Evolutionary conservation across 129 eudicot species (phyloP), one percentile per base, ranked within the genome.

Genomic region (Solidago caesia): DNA sequence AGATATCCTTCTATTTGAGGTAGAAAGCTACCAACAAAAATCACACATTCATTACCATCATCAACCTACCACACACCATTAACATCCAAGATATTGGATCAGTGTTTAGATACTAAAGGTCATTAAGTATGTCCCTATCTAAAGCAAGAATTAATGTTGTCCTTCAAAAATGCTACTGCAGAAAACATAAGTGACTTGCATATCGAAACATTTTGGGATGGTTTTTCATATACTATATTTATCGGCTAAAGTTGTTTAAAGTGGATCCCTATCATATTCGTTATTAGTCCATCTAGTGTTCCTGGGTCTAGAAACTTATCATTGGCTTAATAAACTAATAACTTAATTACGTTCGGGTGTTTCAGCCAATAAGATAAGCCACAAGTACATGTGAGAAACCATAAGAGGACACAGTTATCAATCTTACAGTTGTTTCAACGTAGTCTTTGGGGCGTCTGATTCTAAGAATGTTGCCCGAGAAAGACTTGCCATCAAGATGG

Each of bases 361-460:
- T 56, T 56, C 70, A 58, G 14, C 47, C 66, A 79, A 82, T 33
- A 33, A 61, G 8, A 10, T 62, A 41, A 62, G 16, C 11, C 66
- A 62, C 11, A 83, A 70, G 63, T 69, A 21, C 11, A n/a, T 64
- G 15, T 63, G 21, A 21, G 11, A 48, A 48, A 48, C 13, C 13
- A 48, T 48, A 48, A 48, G 13, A 9, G 21, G 60, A 53, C 48
- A 77, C 52, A 58, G 85, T 73, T 69, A 67, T 79, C 77, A 81
- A 82, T 82, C 96, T 94, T 90, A 94, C 97, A 81, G 86, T 71
- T 47, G 85, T 76, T 72, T 85, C 92, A 62, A 83, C 72, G 53
- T 73, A 95, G 80, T 95, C 99, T 77, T 87, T 91, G 9, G 99
- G 99, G 48, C 99, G 91, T 73, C 97, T 86, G 82, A 95, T 81